phyloP scores from a whole-genome alignment of 129 eudicot species.

The Erigeron canadensis region DNA sequence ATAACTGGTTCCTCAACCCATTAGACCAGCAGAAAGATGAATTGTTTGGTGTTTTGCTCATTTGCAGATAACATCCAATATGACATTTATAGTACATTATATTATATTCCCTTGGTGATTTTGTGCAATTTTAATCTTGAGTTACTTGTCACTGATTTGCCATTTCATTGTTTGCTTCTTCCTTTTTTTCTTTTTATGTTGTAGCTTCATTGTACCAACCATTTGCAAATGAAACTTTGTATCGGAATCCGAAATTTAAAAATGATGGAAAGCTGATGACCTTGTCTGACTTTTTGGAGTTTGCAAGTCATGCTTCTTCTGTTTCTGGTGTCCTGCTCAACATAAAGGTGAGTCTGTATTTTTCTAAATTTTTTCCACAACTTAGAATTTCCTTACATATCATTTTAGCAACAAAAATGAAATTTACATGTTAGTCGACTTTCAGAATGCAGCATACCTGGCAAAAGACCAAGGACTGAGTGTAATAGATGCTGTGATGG shows the following conservation, averaged over 20 bases:
- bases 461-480: constrained; percentile 64
- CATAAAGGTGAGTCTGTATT: constrained; percentile 66
- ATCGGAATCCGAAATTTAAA: constrained; percentile 62
- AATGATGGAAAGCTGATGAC: constrained; percentile 61
- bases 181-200: constrained; percentile 14
- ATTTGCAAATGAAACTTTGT: constrained; percentile 33
- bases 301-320: constrained; percentile 69
- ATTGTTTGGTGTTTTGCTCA: no score
- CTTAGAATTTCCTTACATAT: not conserved
- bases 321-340: constrained; percentile 73
- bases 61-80: no score
- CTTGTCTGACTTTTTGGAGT: constrained; percentile 60
- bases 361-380: not conserved
- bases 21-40: no score
- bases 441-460: constrained; percentile 80
- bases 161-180: not conserved
- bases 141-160: no score
- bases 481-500: constrained; percentile 64
- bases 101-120: no score
- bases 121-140: no score
- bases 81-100: no score
- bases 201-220: constrained; percentile 64
- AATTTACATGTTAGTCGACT: constrained; percentile 6
- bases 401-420: not conserved
- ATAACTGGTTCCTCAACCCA: no score